Base-by-base conservation (phyloP, 306 rosid species). In the Rubus parviflorus region DNA sequence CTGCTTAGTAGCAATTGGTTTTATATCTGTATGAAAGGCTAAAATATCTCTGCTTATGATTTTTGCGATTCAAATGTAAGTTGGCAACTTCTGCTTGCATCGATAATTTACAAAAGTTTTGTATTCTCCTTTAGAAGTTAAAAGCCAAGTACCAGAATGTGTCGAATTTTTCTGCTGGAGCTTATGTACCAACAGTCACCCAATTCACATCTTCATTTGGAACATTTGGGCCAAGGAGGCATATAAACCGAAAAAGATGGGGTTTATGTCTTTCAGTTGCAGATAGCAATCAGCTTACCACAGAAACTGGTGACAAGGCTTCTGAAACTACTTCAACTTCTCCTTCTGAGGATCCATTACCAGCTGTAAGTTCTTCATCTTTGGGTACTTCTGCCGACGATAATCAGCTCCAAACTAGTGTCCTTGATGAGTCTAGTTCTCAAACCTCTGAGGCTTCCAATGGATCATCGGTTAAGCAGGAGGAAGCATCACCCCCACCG, bases 201-300 rank as follows among this genome's bases (percentile, higher is more conserved):
- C 92, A 82, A 74, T 77, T 65, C 64, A 71, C 88, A 69, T 75
- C 88, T 76, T 79, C 74, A 47, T 81, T 54, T 1, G 79, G 81
- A 68, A 79, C 72, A 35, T 56, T 83, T 46, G 72, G 80, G 70
- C 72, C 86, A 2, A 88, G 87, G 81, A 83, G 79, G 81, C 73
- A 80, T 61, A 57, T 69, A 49, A 88, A 88, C 79, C 85, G 75
- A 69, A 87, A 71, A 86, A 75, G 83, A 52, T 68, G 60, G 48
- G 54, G 83, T 41, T 65, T 70, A 47, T 80, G 86, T 83, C 81
- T 84, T 75, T 85, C 92, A 23, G 88, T 89, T 49, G 88, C 95
- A 62, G 89, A 88, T 63, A 83, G 97, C 76, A 89, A 90, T 78
- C 90, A 79, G 82, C 83, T 89, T 40, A 87, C 85, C 61, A 75